Percentiles rank a stretch among this genome's conserved stretches.
phyloP scores from a whole-genome alignment of 306 rosid species.

The Canavalia ensiformis region DNA sequence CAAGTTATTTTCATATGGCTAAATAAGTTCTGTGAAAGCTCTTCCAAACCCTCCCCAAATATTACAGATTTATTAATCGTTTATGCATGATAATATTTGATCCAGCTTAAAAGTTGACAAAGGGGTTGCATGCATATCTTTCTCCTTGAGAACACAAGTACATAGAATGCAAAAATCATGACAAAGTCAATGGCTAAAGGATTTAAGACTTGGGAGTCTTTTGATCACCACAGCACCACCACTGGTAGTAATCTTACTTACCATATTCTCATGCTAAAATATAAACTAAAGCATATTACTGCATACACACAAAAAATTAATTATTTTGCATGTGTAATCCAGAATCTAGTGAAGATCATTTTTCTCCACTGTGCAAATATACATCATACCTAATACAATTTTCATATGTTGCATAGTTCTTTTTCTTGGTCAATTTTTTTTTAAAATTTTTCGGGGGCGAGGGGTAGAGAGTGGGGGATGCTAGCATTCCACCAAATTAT shows the following conservation, averaged over 20 bases:
- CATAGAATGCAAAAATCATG: background rate
- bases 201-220: background rate
- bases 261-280: background rate
- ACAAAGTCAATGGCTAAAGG: background rate
- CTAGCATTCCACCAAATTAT: too few relatives aligned
- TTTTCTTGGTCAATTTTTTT: background rate
- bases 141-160: background rate
- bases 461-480: too few relatives aligned
- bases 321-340: background rate
- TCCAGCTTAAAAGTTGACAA: too few relatives aligned
- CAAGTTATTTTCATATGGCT: background rate
- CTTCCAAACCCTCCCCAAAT: background rate
- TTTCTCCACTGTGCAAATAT: background rate
- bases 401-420: too few relatives aligned
- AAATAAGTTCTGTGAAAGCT: background rate
- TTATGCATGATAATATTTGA: background rate
- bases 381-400: too few relatives aligned
- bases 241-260: too few relatives aligned
- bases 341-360: background rate
- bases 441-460: too few relatives aligned
- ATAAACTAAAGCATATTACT: background rate
- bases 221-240: background rate
- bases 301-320: background rate
- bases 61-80: slow-evolving; percentile 4
- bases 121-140: background rate